Evolutionary conservation across 495 filamentous ascomycete genomes (phyloP).

Genomic region (Jackrogersella multiformis): DNA sequence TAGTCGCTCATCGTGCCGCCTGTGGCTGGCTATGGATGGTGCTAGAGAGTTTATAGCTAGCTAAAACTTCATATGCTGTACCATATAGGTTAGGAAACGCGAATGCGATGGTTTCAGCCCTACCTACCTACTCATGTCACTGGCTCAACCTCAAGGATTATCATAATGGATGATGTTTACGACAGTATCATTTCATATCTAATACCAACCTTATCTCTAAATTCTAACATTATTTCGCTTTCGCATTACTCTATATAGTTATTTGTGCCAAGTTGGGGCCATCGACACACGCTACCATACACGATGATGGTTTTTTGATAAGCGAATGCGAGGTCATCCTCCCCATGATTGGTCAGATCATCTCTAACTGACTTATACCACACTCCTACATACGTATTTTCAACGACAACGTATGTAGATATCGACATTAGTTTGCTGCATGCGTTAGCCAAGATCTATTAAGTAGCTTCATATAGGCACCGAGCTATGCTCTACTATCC

Average conservation of each 20-base stretch:
- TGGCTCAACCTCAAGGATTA: too few relatives aligned
- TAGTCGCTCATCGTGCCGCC: too few relatives aligned
- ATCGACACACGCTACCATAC: background rate
- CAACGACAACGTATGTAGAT: background rate
- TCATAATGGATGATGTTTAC: background rate
- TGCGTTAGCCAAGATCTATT: background rate
- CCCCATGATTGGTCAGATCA: background rate
- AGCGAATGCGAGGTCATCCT: conserved; percentile 3
- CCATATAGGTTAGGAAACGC: background rate
- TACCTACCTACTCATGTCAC: too few relatives aligned
- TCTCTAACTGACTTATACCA: background rate
- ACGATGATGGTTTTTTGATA: background rate
- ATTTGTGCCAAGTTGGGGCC: background rate
- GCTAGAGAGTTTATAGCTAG: too few relatives aligned
- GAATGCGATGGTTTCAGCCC: background rate
- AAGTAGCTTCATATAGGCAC: background rate
- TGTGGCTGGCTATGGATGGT: too few relatives aligned
- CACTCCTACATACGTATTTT: background rate
- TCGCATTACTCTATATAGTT: background rate
- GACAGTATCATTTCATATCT: background rate
- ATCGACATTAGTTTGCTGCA: background rate
- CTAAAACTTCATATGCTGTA: too few relatives aligned
- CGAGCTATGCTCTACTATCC: background rate
- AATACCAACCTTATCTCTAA: background rate
- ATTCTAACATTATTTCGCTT: background rate